Base-by-base conservation (phyloP, 495 filamentous ascomycete genomes). In the Podospora australis region DNA sequence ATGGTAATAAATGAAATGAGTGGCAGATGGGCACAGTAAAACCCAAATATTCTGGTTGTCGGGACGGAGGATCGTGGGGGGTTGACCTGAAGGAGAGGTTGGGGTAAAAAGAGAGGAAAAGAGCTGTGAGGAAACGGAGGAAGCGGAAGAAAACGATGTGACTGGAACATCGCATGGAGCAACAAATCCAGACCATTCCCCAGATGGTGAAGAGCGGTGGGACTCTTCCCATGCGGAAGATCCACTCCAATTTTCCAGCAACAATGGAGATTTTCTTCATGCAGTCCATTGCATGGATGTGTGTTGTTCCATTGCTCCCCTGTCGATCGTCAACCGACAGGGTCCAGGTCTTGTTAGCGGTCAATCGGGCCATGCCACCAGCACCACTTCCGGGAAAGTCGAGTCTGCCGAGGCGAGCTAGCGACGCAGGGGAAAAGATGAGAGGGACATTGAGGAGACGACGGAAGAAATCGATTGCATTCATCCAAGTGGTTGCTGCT, bases 311-410 rank as follows among this genome's bases (percentile, higher is more conserved):
- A 16, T 17, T 17, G 32, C 34, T 40, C 46, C 46, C 52, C 52
- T 54, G 52, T 39, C 26, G 40, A 49, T 54, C 40, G n/a, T n/a
- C n/a, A n/a, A 42, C 46, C 36, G 46, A 49, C 40, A 32, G 32
- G 21, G 20, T 6, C 23, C 9, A 28, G 21, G 13, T 19, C 8
- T 36, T 46, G 40, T n/a, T 23, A 23, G 9, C 24, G 20, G 21
- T 22, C 30, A n/a, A 38, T 30, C 17, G 22, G 8, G 36, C 43
- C 38, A 21, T 46, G 36, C 41, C 38, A 7, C 10, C n/a, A 36
- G 4, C 34, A 6, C 34, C 7, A 36, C 17, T 6, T 16, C 22
- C 14, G 40, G 23, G 23, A 14, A 10, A 10, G 20, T 40, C 29
- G 20, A 40, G 30, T 16, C n/a, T 22, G n/a, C 26, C n/a, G 30